A percentile compares a stretch with the other conserved stretches of the same genome.
Conservation (phyloP, 1,284 basidiomycete genomes). For the Neolentinus lepideus region DNA sequence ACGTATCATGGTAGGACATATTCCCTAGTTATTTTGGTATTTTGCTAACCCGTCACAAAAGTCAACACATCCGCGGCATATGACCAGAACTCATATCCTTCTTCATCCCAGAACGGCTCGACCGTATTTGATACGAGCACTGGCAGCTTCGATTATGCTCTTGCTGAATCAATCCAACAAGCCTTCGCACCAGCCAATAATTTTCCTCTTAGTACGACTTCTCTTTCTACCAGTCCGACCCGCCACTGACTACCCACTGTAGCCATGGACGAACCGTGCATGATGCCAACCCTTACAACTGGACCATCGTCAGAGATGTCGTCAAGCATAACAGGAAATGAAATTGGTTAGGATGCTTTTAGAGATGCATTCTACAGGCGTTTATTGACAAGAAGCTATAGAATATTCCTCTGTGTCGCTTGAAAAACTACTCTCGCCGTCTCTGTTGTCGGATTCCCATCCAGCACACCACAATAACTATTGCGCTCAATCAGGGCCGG, state of each 20-base stretch:
- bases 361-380: too few species aligned
- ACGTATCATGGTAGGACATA: too few species aligned
- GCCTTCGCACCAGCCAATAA: background rate
- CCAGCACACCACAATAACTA: background rate
- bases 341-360: too few species aligned
- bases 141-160: background rate
- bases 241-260: background rate
- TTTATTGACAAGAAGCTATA: background rate
- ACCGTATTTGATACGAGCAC: background rate
- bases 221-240: background rate
- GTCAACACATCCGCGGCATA: too few species aligned
- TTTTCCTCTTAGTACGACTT: background rate
- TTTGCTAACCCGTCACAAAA: too few species aligned
- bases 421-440: background rate
- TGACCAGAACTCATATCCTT: too few species aligned
- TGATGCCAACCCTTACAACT: too few species aligned
- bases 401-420: background rate
- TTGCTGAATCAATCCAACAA: background rate
- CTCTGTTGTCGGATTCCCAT: background rate
- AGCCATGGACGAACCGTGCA: background rate
- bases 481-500: too few species aligned
- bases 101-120: too few species aligned
- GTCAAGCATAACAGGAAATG: too few species aligned
- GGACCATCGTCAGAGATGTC: too few species aligned
- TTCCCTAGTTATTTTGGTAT: too few species aligned